A percentile compares a stretch with the other conserved stretches of the same genome.
Evolutionary conservation across 2,329 filamentous ascomycete species (phyloP).

Genomic region (Chaetomiaceae sp.): DNA sequence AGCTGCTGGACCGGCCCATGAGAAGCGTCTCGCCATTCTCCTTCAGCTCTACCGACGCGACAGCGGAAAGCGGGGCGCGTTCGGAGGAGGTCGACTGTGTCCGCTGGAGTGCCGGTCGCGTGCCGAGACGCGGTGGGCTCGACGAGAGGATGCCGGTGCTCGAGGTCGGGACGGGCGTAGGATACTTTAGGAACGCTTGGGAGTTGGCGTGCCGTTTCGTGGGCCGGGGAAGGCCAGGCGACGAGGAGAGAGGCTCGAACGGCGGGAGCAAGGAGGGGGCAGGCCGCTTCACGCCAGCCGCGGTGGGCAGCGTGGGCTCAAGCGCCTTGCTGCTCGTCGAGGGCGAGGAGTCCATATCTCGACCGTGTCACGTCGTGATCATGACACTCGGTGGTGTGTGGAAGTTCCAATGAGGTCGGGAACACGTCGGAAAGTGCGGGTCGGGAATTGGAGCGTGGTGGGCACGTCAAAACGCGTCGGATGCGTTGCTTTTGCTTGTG

Average conservation of each 20-base stretch:
- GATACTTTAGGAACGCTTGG: conserved; percentile 63
- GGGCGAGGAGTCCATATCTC: conserved; percentile 39
- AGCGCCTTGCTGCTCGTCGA: conserved; percentile 24
- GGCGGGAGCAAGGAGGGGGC: conserved; percentile 66
- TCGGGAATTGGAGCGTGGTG: background rate
- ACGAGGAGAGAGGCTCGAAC: conserved; percentile 75
- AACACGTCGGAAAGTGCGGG: conserved; percentile 8
- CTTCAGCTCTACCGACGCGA: conserved; percentile 76
- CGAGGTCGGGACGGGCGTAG: conserved; percentile 88
- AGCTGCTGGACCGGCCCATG: conserved; percentile 92
- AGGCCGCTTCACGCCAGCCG: conserved; percentile 51
- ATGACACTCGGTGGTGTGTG: conserved; percentile 13
- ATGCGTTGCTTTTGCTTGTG: conserved; percentile 12
- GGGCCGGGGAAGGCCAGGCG: conserved; percentile 63
- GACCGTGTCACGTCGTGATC: conserved; percentile 17
- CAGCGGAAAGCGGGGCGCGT: conserved; percentile 72
- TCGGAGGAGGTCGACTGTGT: conserved; percentile 63
- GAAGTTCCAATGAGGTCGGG: conserved; percentile 2
- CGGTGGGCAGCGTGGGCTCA: conserved; percentile 33
- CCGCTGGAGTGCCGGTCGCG: conserved; percentile 49
- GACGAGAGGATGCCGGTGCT: conserved; percentile 87
- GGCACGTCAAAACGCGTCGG: conserved; percentile 20
- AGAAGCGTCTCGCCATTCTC: conserved; percentile 73
- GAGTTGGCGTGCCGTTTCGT: conserved; percentile 58
- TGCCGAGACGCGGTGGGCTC: conserved; percentile 59